Base-by-base conservation (phyloP, 2,329 filamentous ascomycete genomes). In the Lasiodiplodia citricola region DNA sequence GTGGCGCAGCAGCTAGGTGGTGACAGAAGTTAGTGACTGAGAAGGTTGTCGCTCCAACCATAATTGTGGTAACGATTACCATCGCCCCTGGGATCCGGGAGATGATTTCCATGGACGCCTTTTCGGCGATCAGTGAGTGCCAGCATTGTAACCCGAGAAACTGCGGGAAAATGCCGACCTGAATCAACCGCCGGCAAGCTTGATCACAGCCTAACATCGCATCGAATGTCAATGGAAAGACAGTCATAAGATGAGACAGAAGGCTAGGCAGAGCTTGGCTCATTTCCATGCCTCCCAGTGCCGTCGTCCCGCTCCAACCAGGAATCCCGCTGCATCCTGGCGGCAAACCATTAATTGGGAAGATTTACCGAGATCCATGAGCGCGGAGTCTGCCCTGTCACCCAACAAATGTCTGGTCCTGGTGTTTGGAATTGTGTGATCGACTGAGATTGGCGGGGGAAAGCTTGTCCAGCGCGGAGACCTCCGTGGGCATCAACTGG, bases 341-440 rank as follows among this genome's bases (percentile, higher is more conserved):
- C 38, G n/a, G 16, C 8, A 35, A 13, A 25, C 41, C 58, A 21
- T 62, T 25, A 28, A 25, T 38, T 52, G 47, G 60, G 60, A n/a
- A 52, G 14, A 64, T 44, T 41, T 64, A 52, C 51, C 60, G 44
- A 64, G 60, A 64, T 64, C 60, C 60, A 38, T 52, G 31, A 51
- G 28, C 7, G 41, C 11, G 58, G 44, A 63, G 41, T 25, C 28
- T 52, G 47, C 60, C 47, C 52, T 25, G 21, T 64, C 35, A 8
- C 23, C 41, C 25, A 63, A 44, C 25, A 31, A 25, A 64, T 52
- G 18, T 50, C 44, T 52, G 60, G 44, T 21, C 60, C 60, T 52
- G 60, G 28, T 64, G 60, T 64, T 38, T 64, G 60, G 60, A 64
- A 52, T 38, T n/a, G 47, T 50, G 60, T 38, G 60, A 64, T 64